phyloP scores from a whole-genome alignment of 495 filamentous ascomycete species.

The Poronia punctata region DNA sequence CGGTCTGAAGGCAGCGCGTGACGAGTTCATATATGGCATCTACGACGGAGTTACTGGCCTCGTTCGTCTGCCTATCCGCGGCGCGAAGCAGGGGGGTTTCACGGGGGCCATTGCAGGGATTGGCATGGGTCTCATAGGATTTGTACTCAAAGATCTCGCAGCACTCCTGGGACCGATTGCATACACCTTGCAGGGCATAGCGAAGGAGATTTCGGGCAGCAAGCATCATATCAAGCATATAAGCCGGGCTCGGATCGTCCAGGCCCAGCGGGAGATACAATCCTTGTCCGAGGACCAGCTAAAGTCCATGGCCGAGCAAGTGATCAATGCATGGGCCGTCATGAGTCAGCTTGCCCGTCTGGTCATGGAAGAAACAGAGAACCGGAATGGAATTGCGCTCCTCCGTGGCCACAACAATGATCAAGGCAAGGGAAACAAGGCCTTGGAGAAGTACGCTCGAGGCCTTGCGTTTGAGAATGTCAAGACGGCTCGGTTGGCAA shows the following conservation, averaged over 20 bases:
- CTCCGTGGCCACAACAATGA: conserved; percentile 21
- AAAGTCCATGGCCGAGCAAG: conserved; percentile 15
- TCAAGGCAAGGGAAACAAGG: conserved; percentile 18
- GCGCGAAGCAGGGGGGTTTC: conserved; percentile 48
- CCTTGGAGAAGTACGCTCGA: conserved; percentile 12
- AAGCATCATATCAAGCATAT: conserved; percentile 42
- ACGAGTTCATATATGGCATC: conserved; percentile 63
- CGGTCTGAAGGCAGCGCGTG: conserved; percentile 57
- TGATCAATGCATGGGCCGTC: conserved; percentile 36
- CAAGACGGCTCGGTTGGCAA: conserved; percentile 30
- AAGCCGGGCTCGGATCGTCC: conserved; percentile 40
- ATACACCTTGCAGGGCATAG: conserved; percentile 60
- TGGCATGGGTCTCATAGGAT: conserved; percentile 67
- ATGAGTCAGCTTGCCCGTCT: conserved; percentile 34
- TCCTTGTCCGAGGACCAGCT: conserved; percentile 24
- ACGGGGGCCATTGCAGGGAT: conserved; percentile 59
- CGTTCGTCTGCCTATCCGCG: conserved; percentile 57
- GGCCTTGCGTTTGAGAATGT: conserved; percentile 42
- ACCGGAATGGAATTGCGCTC: conserved; percentile 20
- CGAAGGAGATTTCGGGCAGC: conserved; percentile 43
- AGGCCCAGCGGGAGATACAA: conserved; percentile 35
- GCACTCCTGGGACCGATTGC: conserved; percentile 57
- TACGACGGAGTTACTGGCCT: conserved; percentile 69
- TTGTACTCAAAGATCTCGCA: conserved; percentile 63
- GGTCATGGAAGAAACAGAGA: conserved; percentile 31